Percentiles rank a stretch among this genome's conserved stretches.
phyloP scores from a whole-genome alignment of 768 basidiomycete genomes.

The Pholiota molesta region DNA sequence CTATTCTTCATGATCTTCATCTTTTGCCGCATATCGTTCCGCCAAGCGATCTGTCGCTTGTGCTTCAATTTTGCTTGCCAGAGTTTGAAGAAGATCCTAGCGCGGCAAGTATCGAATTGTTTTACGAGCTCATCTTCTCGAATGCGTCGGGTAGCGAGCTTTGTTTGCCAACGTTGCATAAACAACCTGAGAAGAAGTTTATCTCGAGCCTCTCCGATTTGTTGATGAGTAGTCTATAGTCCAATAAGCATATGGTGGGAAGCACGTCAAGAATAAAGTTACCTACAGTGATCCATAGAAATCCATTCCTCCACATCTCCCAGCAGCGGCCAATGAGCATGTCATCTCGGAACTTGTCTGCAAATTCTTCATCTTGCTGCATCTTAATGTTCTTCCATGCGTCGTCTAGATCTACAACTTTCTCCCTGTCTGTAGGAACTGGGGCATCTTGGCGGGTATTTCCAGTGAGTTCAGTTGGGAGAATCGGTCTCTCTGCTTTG shows the following conservation, averaged over 20 bases:
- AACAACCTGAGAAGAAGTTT: constrained; percentile 60
- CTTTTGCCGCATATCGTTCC: constrained; percentile 69
- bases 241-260: constrained; percentile 14
- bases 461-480: neutral
- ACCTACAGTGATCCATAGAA: constrained; percentile 75
- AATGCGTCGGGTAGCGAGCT: constrained; percentile 37
- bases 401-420: constrained; percentile 67
- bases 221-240: constrained; percentile 68
- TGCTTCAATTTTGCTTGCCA: constrained; percentile 63
- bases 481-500: neutral
- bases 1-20: constrained; percentile 66
- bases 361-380: constrained; percentile 69
- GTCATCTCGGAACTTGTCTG: constrained; percentile 68
- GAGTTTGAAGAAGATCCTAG: constrained; percentile 41
- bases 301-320: constrained; percentile 75
- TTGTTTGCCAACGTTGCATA: constrained; percentile 64
- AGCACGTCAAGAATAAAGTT: constrained; percentile 7
- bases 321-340: constrained; percentile 70
- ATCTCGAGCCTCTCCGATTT: constrained; percentile 72
- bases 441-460: neutral
- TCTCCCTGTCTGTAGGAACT: constrained; percentile 45
- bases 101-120: constrained; percentile 45
- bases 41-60: constrained; percentile 62
- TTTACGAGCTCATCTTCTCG: constrained; percentile 44
- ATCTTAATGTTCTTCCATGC: constrained; percentile 79